phyloP scores from a whole-genome alignment of 352 stramenopile genomes.

The Pythium scleroteichum region DNA sequence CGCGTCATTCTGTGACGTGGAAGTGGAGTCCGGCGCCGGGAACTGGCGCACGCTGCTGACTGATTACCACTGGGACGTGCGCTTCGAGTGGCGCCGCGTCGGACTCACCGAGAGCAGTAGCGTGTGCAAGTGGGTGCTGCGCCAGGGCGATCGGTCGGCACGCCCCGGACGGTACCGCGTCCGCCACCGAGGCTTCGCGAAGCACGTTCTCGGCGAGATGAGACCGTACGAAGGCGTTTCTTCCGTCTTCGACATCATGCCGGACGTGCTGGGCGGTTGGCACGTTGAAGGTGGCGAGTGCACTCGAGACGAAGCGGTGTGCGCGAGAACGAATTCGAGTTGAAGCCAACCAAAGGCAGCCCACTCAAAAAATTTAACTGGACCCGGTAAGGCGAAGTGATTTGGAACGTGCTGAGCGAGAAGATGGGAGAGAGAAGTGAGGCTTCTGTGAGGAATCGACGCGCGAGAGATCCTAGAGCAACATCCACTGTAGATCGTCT shows the following conservation, averaged over 20 bases:
- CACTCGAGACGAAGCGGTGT: constrained; percentile 5
- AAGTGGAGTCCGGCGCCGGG: constrained; percentile 27
- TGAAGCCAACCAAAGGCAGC: too few relatives aligned
- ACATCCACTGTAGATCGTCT: too few relatives aligned
- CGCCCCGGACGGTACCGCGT: constrained; percentile 43
- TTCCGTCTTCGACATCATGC: too few relatives aligned
- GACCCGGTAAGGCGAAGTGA: too few relatives aligned
- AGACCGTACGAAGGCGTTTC: too few relatives aligned
- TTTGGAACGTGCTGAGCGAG: too few relatives aligned
- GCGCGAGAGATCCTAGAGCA: too few relatives aligned
- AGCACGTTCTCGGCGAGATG: too few relatives aligned
- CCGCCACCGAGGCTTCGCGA: constrained; percentile 34
- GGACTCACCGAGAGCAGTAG: constrained; percentile 38
- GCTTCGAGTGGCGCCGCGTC: constrained; percentile 38
- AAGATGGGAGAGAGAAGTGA: too few relatives aligned
- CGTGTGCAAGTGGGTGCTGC: constrained; percentile 50
- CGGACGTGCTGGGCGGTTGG: constrained; percentile 33
- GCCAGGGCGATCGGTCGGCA: constrained; percentile 29
- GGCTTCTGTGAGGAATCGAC: too few relatives aligned
- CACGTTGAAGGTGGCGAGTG: constrained; percentile 10
- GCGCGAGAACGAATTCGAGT: background rate
- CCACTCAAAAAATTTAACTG: too few relatives aligned
- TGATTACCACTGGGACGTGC: constrained; percentile 56
- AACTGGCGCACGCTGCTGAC: constrained; percentile 40
- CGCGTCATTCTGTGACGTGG: constrained; percentile 54